Conservation (phyloP, 208 protist genomes). For the Leishmania arabica region DNA sequence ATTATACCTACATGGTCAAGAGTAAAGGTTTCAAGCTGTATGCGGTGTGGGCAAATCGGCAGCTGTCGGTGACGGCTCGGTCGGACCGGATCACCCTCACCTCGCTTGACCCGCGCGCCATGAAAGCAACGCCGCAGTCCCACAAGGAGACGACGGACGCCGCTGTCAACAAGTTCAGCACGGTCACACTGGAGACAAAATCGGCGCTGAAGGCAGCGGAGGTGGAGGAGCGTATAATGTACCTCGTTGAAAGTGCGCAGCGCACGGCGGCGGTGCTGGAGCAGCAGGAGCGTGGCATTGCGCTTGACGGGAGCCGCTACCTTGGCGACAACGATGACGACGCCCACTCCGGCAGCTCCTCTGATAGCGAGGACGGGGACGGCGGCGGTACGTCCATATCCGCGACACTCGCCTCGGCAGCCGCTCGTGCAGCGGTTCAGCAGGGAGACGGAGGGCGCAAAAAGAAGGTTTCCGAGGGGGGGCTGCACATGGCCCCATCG, state of each 20-base stretch:
- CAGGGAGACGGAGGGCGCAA: constrained; percentile 22
- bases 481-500: constrained; percentile 58
- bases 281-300: constrained; percentile 46
- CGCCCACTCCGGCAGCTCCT: constrained; percentile 27
- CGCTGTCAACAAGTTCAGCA: constrained; percentile 45
- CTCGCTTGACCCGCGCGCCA: constrained; percentile 18
- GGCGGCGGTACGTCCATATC: constrained; percentile 7
- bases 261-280: constrained; percentile 53
- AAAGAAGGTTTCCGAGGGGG: constrained; percentile 30
- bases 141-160: constrained; percentile 34
- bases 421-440: constrained; percentile 19
- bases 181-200: constrained; percentile 46
- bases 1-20: constrained; percentile 86
- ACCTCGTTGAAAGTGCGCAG: constrained; percentile 49
- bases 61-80: constrained; percentile 45
- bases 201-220: constrained; percentile 38
- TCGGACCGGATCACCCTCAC: constrained; percentile 28
- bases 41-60: constrained; percentile 69
- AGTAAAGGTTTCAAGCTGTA: constrained; percentile 77
- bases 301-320: constrained; percentile 13
- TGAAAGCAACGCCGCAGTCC: constrained; percentile 21
- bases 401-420: constrained; percentile 14
- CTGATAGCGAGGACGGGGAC: constrained; percentile 42
- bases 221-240: constrained; percentile 48
- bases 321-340: constrained; percentile 27